Percentiles rank a stretch among this genome's conserved stretches.
Conservation (phyloP, 2,329 filamentous ascomycete genomes). For the Esteya vermicola region DNA sequence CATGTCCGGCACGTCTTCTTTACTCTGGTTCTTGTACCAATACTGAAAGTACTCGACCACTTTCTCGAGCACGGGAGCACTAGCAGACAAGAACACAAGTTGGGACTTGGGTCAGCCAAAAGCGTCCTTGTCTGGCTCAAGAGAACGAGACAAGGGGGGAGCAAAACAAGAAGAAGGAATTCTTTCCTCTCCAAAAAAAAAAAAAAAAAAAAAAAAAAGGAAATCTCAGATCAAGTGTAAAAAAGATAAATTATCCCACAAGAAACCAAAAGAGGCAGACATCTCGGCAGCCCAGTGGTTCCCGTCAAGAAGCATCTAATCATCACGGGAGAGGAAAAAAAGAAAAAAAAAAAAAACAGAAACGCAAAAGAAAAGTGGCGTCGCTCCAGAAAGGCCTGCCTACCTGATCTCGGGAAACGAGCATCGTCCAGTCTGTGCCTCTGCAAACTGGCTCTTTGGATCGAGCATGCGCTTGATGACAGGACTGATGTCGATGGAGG, state of each 20-base stretch:
- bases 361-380: too few relatives aligned
- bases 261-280: conserved; percentile 4
- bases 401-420: conserved; percentile 63
- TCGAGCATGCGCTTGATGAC: conserved; percentile 65
- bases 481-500: conserved; percentile 54
- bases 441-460: conserved; percentile 49
- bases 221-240: conserved; percentile 15
- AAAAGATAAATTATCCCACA: conserved; percentile 4
- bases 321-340: conserved; percentile 15
- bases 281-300: conserved; percentile 5
- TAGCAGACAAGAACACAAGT: conserved; percentile 17
- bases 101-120: too few relatives aligned
- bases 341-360: background rate
- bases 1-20: conserved; percentile 64
- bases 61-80: conserved; percentile 62
- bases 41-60: conserved; percentile 76
- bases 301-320: conserved; percentile 13
- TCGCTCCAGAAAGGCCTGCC: too few relatives aligned
- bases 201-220: background rate
- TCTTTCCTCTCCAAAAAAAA: too few relatives aligned
- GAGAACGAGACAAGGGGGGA: background rate
- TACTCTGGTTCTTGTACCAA: conserved; percentile 58
- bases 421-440: conserved; percentile 50
- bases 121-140: too few relatives aligned
- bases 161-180: too few relatives aligned